A percentile compares a stretch with the other conserved stretches of the same genome.
These are phyloP conservation scores for Saccharomycopsis lassenensis DNA, from an alignment of 805 yeast species.

Conservation along the genomic window DNA sequence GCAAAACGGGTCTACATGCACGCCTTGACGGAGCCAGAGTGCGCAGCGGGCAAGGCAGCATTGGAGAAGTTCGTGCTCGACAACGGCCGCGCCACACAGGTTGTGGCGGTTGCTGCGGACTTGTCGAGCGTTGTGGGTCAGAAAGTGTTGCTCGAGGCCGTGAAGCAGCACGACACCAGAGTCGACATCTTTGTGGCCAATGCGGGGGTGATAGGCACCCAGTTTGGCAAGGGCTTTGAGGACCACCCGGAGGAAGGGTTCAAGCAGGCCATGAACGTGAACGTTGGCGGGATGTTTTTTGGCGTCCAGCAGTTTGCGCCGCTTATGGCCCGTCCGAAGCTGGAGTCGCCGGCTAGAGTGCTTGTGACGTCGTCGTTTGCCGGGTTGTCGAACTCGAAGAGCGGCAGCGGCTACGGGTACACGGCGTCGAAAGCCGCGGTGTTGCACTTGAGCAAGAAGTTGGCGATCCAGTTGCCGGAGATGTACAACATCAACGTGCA, in stretches of 20 bases:
- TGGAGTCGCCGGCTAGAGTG: constrained; percentile 83
- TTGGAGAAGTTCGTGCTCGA: too few relatives aligned
- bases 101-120: constrained; percentile 35
- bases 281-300: constrained; percentile 72
- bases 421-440: constrained; percentile 86
- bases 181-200: constrained; percentile 80
- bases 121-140: too few relatives aligned
- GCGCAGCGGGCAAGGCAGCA: constrained; percentile 47
- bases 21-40: constrained; percentile 33
- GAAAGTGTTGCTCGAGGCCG: constrained; percentile 36
- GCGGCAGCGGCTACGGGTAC: constrained; percentile 39
- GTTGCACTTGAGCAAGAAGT: constrained; percentile 59
- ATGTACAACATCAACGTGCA: constrained; percentile 52
- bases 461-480: constrained; percentile 83
- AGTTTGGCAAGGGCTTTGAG: constrained; percentile 35
- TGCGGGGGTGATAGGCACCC: constrained; percentile 68
- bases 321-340: too few relatives aligned
- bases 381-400: constrained; percentile 52
- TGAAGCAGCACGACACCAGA: constrained; percentile 62
- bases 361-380: constrained; percentile 82
- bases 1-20: constrained; percentile 68
- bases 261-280: constrained; percentile 62
- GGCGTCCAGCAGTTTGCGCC: constrained; percentile 65
- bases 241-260: constrained; percentile 41
- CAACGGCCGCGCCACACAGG: constrained; percentile 45